Evolutionary conservation across 257 asterid genomes (phyloP), one percentile per base, ranked within the genome.

Genomic region (Parsonsia alboflavescens): DNA sequence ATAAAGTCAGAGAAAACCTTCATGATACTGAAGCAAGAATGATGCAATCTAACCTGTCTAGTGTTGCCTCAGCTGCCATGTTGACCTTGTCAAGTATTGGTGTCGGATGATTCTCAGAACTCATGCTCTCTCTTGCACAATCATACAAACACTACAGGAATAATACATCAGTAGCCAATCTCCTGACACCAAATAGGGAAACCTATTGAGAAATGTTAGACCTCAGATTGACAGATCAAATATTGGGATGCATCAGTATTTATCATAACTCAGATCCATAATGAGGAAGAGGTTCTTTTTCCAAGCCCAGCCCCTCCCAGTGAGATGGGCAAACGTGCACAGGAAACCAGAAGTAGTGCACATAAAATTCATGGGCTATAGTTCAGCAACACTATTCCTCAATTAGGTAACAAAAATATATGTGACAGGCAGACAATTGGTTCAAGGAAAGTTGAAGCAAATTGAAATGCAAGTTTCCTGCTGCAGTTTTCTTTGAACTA

Each of bases 41-140:
- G 70, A n/a, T 48, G 72, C 82, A n/a, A n/a, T n/a, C n/a, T 78
- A n/a, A 85, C 88, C 80, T 48, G 49, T 58, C 73, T 16, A 76
- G 74, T 36, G 84, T 59, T 41, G 77, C 67, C 82, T 72, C 84
- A 76, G 48, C 74, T 4, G 73, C 75, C 83, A 75, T 83, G 74
- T 73, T 73, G 70, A 71, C 65, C 70, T 68, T 59, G 44, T 72
- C 78, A 65, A 8, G 21, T 6, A 30, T 33, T 58, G 72, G 68
- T 59, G n/a, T 77, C 36, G 70, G 16, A 79, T 73, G 69, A 65
- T 71, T 74, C 48, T 42, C 75, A 10, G 86, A 73, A 74, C 74
- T 75, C 84, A 75, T 76, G 44, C 71, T 75, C 44, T 0, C 70
- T 62, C 75, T 71, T 74, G 54, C 82, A 36, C 52, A 17, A 66